phyloP scores from a whole-genome alignment of 805 yeast genomes.

The Metschnikowia noctiluminum region DNA sequence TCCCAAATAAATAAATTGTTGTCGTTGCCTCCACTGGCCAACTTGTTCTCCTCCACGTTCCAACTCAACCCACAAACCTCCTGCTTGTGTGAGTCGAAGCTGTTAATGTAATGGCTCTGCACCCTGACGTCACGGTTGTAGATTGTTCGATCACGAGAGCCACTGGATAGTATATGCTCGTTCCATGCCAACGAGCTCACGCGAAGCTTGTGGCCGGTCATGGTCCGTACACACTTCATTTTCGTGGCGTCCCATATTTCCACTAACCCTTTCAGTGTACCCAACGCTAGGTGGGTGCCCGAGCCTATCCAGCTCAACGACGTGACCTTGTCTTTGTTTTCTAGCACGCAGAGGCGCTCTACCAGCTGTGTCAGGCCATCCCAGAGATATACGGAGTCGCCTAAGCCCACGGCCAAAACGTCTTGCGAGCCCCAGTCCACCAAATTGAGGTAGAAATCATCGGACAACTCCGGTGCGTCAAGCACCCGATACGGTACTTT shows the following conservation, averaged over 20 bases:
- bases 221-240: constrained; percentile 77
- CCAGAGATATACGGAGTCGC: constrained; percentile 85
- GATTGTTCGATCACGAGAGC: constrained; percentile 81
- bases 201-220: constrained; percentile 86
- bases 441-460: constrained; percentile 87
- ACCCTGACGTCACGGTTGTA: constrained; percentile 89
- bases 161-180: constrained; percentile 81
- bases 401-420: constrained; percentile 84
- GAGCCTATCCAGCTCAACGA: constrained; percentile 91
- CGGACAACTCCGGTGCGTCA: constrained; percentile 94
- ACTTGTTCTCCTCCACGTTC: constrained; percentile 86
- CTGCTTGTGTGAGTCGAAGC: constrained; percentile 75
- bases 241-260: constrained; percentile 93
- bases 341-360: constrained; percentile 72
- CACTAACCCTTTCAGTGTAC: constrained; percentile 81
- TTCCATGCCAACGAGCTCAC: constrained; percentile 94
- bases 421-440: constrained; percentile 96
- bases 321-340: constrained; percentile 67
- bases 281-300: constrained; percentile 92
- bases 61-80: constrained; percentile 96
- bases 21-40: constrained; percentile 96
- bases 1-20: constrained; percentile 87
- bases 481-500: constrained; percentile 89
- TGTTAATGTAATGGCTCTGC: constrained; percentile 74
- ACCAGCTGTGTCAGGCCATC: constrained; percentile 84